Evolutionary conservation across 768 basidiomycete genomes (phyloP).

Genomic region (Rickenella mellea): DNA sequence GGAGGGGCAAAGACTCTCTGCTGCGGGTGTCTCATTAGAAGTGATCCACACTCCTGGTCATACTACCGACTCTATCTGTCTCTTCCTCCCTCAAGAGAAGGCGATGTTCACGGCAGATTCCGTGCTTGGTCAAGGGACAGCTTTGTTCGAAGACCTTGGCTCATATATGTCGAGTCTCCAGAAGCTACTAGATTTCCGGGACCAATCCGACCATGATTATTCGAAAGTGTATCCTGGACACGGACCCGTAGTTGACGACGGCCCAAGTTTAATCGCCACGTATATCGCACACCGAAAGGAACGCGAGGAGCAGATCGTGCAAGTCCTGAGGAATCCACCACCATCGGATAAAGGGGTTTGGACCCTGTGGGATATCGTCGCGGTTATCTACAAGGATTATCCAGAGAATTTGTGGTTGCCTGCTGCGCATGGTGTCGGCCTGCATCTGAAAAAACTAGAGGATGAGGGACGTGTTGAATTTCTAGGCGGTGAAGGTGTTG

Average conservation of each 20-base stretch:
- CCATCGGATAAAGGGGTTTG: slow-evolving; percentile 23
- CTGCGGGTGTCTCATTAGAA: slow-evolving; percentile 31
- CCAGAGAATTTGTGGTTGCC: slow-evolving; percentile 63
- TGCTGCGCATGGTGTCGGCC: slow-evolving; percentile 56
- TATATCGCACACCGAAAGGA: slow-evolving; percentile 79
- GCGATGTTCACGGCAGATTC: slow-evolving; percentile 88
- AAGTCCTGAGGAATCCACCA: slow-evolving; percentile 30
- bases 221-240: slow-evolving; percentile 78
- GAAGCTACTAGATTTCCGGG: slow-evolving; percentile 35
- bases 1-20: slow-evolving; percentile 42
- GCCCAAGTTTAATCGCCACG: slow-evolving; percentile 45
- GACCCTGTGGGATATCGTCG: slow-evolving; percentile 61
- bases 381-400: slow-evolving; percentile 59
- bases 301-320: slow-evolving; percentile 71
- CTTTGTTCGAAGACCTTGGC: slow-evolving; percentile 79
- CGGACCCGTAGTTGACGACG: slow-evolving; percentile 66
- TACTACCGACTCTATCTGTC: slow-evolving; percentile 74
- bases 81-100: slow-evolving; percentile 58
- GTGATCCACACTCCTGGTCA: slow-evolving; percentile 88
- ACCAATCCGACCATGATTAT: slow-evolving; percentile 24
- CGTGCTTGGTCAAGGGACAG: slow-evolving; percentile 82
- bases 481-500: slow-evolving; percentile 41
- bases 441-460: slow-evolving; percentile 70
- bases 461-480: slow-evolving; percentile 48
- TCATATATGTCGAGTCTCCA: slow-evolving; percentile 59